Percentiles rank a stretch among this genome's conserved stretches.
phyloP scores from a whole-genome alignment of 768 basidiomycete genomes.

The Leccinellum luteum region DNA sequence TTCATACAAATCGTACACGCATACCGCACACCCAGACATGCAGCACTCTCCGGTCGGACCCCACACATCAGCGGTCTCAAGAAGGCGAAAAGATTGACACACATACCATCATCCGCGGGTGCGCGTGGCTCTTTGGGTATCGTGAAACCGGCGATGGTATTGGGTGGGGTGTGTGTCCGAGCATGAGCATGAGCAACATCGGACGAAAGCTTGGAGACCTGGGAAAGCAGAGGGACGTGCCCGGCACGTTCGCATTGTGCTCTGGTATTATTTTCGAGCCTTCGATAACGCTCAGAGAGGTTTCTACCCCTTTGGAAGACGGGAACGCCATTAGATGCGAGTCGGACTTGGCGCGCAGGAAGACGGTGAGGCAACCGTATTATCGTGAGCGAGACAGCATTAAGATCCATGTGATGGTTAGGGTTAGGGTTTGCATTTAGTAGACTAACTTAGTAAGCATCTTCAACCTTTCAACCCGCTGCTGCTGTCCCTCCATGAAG shows the following conservation, averaged over 20 bases:
- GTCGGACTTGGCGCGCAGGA: constrained; percentile 1
- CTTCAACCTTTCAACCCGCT: too few relatives aligned
- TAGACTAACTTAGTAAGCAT: constrained; percentile 1
- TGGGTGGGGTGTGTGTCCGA: background rate
- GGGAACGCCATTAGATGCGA: background rate
- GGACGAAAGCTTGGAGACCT: background rate
- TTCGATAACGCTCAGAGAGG: constrained; percentile 51
- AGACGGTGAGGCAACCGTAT: constrained; percentile 1
- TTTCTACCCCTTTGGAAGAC: constrained; percentile 49
- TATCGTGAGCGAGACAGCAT: too few relatives aligned
- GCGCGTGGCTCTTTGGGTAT: constrained; percentile 61
- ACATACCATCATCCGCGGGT: constrained; percentile 66
- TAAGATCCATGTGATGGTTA: constrained; percentile 11
- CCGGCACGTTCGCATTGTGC: constrained; percentile 39
- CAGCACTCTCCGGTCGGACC: constrained; percentile 68
- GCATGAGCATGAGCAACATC: background rate
- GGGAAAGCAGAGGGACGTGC: constrained; percentile 28
- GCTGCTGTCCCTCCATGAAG: constrained; percentile 18
- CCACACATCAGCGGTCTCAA: background rate
- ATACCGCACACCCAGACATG: constrained; percentile 93
- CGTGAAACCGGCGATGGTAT: constrained; percentile 28
- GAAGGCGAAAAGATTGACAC: background rate
- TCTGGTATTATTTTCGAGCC: constrained; percentile 53
- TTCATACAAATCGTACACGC: constrained; percentile 86
- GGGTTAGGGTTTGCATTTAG: background rate